Evolutionary conservation across 495 filamentous ascomycete species (phyloP).

Genomic region (Penicillium malachiteum): DNA sequence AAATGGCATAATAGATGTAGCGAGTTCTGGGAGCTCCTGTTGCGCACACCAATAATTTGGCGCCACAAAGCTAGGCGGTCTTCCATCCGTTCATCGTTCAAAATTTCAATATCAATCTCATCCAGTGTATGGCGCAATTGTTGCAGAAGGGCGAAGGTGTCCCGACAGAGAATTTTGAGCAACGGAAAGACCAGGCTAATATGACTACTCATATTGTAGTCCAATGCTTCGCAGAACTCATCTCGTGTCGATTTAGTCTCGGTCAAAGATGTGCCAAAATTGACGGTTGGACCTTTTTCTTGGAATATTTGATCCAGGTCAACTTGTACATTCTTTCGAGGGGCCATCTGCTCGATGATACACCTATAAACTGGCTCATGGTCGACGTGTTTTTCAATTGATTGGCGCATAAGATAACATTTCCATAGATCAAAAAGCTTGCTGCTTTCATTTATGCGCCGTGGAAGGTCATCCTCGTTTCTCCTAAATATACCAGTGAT

Average conservation of each 20-base stretch:
- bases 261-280: background rate
- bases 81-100: conserved; percentile 16
- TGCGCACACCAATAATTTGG: conserved; percentile 13
- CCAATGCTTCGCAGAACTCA: background rate
- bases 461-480: background rate
- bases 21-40: conserved; percentile 12
- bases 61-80: conserved; percentile 12
- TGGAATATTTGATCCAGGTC: conserved; percentile 13
- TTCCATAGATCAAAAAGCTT: background rate
- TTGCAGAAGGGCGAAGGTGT: conserved; percentile 8
- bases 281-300: background rate
- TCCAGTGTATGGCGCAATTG: conserved; percentile 9
- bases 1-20: conserved; percentile 2
- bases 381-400: background rate
- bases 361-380: background rate
- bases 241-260: conserved; percentile 3
- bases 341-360: conserved; percentile 13
- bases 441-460: background rate
- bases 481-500: background rate
- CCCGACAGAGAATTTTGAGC: conserved; percentile 8
- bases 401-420: background rate
- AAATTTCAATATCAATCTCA: conserved; percentile 11
- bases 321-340: conserved; percentile 1
- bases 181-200: background rate
- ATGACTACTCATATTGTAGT: background rate